Evolutionary conservation across 1,139 yeast genomes (phyloP).

Genomic region (Pichia sp.): DNA sequence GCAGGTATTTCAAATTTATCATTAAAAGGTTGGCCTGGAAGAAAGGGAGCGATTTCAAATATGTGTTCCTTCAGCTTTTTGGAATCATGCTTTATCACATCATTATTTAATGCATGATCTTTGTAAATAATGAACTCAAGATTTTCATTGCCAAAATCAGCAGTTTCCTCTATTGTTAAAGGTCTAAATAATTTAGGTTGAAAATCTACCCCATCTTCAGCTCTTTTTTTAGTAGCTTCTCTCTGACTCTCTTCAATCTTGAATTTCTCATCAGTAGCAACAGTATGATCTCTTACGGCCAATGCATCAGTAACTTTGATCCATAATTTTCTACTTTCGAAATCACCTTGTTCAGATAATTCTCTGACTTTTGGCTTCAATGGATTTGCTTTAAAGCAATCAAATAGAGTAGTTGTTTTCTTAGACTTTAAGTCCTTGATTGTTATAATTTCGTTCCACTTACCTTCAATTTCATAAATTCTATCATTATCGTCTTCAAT

Average conservation of each 20-base stretch:
- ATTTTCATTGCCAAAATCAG: constrained; percentile 34
- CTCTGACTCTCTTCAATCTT: constrained; percentile 84
- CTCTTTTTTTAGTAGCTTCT: constrained; percentile 59
- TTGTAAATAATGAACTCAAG: constrained; percentile 64
- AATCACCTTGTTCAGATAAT: constrained; percentile 66
- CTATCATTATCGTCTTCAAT: constrained; percentile 53
- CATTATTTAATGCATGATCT: constrained; percentile 40
- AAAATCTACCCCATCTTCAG: constrained; percentile 73
- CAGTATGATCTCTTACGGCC: constrained; percentile 63
- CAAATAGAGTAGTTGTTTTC: constrained; percentile 46
- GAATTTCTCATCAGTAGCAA: constrained; percentile 83
- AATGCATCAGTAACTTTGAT: constrained; percentile 71
- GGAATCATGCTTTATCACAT: constrained; percentile 15
- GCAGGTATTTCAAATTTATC: constrained; percentile 67
- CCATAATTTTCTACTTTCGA: constrained; percentile 84
- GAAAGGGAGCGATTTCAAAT: constrained; percentile 60
- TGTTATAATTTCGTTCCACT: constrained; percentile 87
- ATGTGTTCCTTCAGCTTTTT: constrained; percentile 49
- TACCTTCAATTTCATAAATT: constrained; percentile 68
- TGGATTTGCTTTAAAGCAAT: constrained; percentile 49
- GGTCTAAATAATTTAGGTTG: constrained; percentile 69
- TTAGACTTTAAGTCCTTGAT: constrained; percentile 42
- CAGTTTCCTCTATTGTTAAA: constrained; percentile 32
- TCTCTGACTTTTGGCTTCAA: constrained; percentile 69
- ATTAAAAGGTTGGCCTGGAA: constrained; percentile 69